Evolutionary conservation across 192 early-diverging fungal genomes (phyloP), one percentile per base, ranked within the genome.

Genomic region (Backusella australiensis): DNA sequence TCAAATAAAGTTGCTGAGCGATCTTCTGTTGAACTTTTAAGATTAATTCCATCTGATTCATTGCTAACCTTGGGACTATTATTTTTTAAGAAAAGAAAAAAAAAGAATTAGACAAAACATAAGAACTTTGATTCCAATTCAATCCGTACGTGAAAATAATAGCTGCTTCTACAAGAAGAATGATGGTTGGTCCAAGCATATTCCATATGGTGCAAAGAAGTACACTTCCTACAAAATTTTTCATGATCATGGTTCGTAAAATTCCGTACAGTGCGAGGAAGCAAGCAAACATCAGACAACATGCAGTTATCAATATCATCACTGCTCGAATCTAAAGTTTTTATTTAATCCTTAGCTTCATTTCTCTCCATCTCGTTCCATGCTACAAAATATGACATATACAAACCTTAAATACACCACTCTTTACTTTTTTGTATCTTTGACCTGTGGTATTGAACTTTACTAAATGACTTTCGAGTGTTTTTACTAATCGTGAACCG

Each of bases 191-290:
- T 8, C 49, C 79, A 6, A 80, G 49, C 52, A 46, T 73, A 12
- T 56, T 72, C 79, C 79, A 80, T 8, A 80, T 73, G 7, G 39
- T 71, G 41, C 69, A 52, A 3, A 80, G 23, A 17, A 76, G 4
- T 29, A 72, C 6, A 15, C 53, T 75, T 36, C 79, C 79, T 1
- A 72, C 35, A 12, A 41, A 23, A 26, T 66, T 80, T 41, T 46
- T 68, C 23, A 76, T 80, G 34, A 76, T 80, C 5, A 44, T 15
- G 42, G 68, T 32, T 21, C 79, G 75, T 15, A 80, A 36, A 36
- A 76, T 73, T 69, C 79, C 79, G 76, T 80, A 80, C 4, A 80
- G 63, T 7, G 69, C 46, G 21, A 80, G 73, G 12, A 80, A 76
- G 32, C 69, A 15, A 4, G 79, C 79, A 73, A 80, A 80, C 23